Conservation (phyloP, 2,329 filamentous ascomycete genomes). For the Fusarium miscanthi region DNA sequence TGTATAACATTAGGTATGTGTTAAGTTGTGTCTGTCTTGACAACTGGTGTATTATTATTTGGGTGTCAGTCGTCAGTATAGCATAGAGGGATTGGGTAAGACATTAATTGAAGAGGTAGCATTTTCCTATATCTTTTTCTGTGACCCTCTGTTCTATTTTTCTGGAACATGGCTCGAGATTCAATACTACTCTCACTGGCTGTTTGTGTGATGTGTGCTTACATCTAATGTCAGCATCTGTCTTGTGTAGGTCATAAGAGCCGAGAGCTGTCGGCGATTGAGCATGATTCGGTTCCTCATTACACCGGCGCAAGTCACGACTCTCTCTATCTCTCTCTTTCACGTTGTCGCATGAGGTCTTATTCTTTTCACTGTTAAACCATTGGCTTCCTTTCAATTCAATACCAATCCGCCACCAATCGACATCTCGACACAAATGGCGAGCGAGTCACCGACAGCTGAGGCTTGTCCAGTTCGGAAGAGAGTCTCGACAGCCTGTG, state of each 20-base stretch:
- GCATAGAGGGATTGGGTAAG: background rate
- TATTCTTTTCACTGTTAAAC: background rate
- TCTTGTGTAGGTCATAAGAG: conserved; percentile 12
- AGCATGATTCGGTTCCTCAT: conserved; percentile 26
- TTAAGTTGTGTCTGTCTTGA: background rate
- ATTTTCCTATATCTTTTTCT: background rate
- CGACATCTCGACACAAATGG: conserved; percentile 8
- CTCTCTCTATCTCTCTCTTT: background rate
- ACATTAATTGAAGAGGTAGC: background rate
- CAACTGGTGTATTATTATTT: background rate
- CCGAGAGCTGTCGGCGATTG: conserved; percentile 34
- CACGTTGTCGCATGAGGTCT: background rate
- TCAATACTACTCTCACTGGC: background rate
- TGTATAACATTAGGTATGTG: background rate
- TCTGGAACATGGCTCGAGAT: background rate
- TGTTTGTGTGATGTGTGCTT: background rate
- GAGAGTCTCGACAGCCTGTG: conserved; percentile 59
- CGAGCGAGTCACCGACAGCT: conserved; percentile 18
- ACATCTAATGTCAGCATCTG: background rate
- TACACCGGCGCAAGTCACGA: conserved; percentile 20
- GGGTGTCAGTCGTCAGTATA: background rate
- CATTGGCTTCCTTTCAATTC: background rate
- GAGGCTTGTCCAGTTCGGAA: conserved; percentile 36
- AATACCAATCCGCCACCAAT: background rate
- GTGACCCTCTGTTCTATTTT: background rate